A percentile compares a stretch with the other conserved stretches of the same genome.
phyloP scores from a whole-genome alignment of 805 yeast genomes.

The Hanseniaspora meyeri region DNA sequence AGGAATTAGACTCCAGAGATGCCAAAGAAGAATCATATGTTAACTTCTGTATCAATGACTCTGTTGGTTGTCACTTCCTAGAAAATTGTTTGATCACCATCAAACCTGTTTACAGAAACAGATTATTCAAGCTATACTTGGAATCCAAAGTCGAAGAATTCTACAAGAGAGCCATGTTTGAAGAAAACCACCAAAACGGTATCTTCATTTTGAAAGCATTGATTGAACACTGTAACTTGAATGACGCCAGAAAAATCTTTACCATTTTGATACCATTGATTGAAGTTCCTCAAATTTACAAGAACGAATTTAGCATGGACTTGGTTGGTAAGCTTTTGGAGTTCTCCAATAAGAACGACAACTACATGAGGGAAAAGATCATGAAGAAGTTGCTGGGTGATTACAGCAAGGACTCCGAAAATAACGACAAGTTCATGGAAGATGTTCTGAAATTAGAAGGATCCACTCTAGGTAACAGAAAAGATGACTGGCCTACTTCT shows the following conservation, averaged over 20 bases:
- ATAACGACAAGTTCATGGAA: slow-evolving; percentile 44
- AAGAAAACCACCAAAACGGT: slow-evolving; percentile 44
- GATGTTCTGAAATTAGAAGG: slow-evolving; percentile 50
- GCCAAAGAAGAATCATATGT: slow-evolving; percentile 64
- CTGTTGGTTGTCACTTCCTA: slow-evolving; percentile 89
- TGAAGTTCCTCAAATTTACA: slow-evolving; percentile 46
- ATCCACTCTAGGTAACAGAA: slow-evolving; percentile 70
- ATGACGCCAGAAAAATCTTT: slow-evolving; percentile 44
- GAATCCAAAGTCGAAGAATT: slow-evolving; percentile 58
- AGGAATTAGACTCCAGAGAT: slow-evolving; percentile 32
- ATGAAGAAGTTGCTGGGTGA: slow-evolving; percentile 37
- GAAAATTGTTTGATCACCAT: slow-evolving; percentile 57
- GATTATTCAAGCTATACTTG: slow-evolving; percentile 62
- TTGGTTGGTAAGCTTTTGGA: slow-evolving; percentile 55
- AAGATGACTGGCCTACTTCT: slow-evolving; percentile 85
- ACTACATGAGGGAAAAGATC: slow-evolving; percentile 50
- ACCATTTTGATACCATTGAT: slow-evolving; percentile 50
- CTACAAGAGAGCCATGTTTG: slow-evolving; percentile 47
- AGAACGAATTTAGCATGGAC: slow-evolving; percentile 46
- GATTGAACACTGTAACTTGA: slow-evolving; percentile 40
- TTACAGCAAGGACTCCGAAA: slow-evolving; percentile 31
- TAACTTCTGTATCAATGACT: slow-evolving; percentile 69
- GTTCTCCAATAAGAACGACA: slow-evolving; percentile 45
- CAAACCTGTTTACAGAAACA: slow-evolving; percentile 54
- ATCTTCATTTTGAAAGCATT: slow-evolving; percentile 65